These are phyloP conservation scores for Gynostemma pentaphyllum DNA, from an alignment of 306 rosid species.

Conservation along the genomic window DNA sequence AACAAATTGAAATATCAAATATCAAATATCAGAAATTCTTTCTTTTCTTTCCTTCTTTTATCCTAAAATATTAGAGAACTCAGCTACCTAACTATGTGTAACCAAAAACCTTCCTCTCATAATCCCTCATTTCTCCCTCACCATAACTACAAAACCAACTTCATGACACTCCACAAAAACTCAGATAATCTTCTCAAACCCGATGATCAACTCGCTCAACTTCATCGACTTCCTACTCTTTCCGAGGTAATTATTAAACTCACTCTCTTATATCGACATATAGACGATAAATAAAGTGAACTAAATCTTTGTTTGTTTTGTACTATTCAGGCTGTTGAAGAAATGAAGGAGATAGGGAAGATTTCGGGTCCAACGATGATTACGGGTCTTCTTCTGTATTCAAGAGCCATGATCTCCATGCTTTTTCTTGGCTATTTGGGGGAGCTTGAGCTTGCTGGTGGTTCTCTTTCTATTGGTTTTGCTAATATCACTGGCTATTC, in stretches of 20 bases:
- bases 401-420: constrained; percentile 96
- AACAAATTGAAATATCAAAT: constrained; percentile 15
- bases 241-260: constrained; percentile 43
- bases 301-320: not conserved
- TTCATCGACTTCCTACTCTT: constrained; percentile 69
- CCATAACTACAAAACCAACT: constrained; percentile 31
- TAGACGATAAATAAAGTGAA: too few relatives aligned
- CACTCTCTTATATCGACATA: not conserved
- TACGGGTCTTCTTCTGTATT: constrained; percentile 63
- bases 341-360: constrained; percentile 72
- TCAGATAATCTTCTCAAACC: constrained; percentile 10
- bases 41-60: constrained; percentile 3
- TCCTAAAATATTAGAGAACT: not conserved
- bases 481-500: constrained; percentile 99
- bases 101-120: constrained; percentile 52
- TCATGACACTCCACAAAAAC: constrained; percentile 32
- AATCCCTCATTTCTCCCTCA: constrained; percentile 34
- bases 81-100: constrained; percentile 31
- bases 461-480: constrained; percentile 84
- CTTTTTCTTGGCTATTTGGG: constrained; percentile 87
- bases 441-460: constrained; percentile 81
- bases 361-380: constrained; percentile 76
- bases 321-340: constrained; percentile 48
- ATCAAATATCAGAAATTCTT: constrained; percentile 15
- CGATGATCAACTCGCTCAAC: constrained; percentile 31